Evolutionary conservation across 140 eudicot species (phyloP).

Genomic region (Anethum foeniculum): DNA sequence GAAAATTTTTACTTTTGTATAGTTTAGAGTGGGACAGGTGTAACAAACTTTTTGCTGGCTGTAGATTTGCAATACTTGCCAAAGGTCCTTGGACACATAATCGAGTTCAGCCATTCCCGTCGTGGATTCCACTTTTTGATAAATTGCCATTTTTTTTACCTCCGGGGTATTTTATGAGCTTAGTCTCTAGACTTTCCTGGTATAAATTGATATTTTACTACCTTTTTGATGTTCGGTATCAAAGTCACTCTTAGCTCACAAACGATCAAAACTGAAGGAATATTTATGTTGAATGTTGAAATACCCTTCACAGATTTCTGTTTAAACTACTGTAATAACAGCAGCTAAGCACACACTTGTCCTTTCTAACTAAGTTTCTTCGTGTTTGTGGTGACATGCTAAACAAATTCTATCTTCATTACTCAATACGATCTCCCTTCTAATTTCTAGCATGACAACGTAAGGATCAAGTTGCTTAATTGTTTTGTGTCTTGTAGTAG

Average conservation of each 20-base stretch:
- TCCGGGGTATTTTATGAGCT: neutral
- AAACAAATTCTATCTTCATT: neutral
- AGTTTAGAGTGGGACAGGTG: neutral
- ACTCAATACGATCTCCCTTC: neutral
- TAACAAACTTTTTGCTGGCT: neutral
- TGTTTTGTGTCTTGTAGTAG: neutral
- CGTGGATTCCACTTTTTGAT: neutral
- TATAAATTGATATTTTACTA: neutral
- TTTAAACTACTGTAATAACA: neutral
- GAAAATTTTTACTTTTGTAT: neutral
- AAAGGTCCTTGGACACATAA: neutral
- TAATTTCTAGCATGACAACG: neutral
- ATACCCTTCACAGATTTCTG: neutral
- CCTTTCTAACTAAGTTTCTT: neutral
- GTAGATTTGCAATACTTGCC: neutral
- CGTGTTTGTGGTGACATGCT: neutral
- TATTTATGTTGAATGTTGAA: neutral
- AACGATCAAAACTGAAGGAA: neutral
- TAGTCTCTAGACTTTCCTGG: neutral
- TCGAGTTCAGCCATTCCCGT: neutral
- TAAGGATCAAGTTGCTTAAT: neutral
- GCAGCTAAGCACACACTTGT: neutral
- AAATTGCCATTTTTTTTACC: neutral
- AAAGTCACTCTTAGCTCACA: neutral
- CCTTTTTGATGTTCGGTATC: neutral